Evolutionary conservation across 2,329 filamentous ascomycete genomes (phyloP).

Genomic region (Penicillium sp.): DNA sequence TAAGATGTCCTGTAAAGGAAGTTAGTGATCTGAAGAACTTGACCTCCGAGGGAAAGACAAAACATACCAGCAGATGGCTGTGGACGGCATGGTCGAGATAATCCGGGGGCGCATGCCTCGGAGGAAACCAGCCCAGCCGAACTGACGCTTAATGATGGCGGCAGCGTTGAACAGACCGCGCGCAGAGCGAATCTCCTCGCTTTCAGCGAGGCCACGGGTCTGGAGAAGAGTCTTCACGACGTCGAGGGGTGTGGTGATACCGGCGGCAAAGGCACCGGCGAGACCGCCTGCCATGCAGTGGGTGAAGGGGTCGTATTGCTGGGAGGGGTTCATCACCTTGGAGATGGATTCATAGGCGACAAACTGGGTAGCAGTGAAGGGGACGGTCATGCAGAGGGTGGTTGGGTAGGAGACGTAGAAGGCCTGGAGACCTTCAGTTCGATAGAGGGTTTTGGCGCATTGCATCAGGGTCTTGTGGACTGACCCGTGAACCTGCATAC

Average conservation of each 20-base stretch:
- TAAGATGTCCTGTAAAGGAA: constrained; percentile 53
- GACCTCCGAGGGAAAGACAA: neutral
- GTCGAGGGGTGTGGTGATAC: constrained; percentile 90
- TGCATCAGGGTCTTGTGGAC: constrained; percentile 79
- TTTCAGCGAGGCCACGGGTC: constrained; percentile 77
- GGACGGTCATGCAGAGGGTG: constrained; percentile 96
- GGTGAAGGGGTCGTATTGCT: constrained; percentile 79
- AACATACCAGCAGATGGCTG: constrained; percentile 92
- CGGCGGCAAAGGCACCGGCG: constrained; percentile 88
- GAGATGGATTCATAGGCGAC: constrained; percentile 96
- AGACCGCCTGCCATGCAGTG: constrained; percentile 90
- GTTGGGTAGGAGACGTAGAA: constrained; percentile 99
- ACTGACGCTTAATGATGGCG: constrained; percentile 72
- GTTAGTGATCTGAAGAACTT: neutral
- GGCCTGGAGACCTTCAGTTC: constrained; percentile 76
- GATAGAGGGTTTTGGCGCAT: constrained; percentile 84
- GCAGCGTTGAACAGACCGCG: constrained; percentile 75
- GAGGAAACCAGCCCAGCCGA: constrained; percentile 83
- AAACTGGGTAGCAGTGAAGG: constrained; percentile 95
- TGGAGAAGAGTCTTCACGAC: constrained; percentile 98
- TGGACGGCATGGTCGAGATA: constrained; percentile 96
- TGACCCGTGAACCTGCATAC: constrained; percentile 98
- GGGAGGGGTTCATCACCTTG: constrained; percentile 79
- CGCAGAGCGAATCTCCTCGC: constrained; percentile 77
- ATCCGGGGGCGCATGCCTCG: constrained; percentile 87